Evolutionary conservation across 257 asterid species (phyloP).

Genomic region (Parsonsia alboflavescens): DNA sequence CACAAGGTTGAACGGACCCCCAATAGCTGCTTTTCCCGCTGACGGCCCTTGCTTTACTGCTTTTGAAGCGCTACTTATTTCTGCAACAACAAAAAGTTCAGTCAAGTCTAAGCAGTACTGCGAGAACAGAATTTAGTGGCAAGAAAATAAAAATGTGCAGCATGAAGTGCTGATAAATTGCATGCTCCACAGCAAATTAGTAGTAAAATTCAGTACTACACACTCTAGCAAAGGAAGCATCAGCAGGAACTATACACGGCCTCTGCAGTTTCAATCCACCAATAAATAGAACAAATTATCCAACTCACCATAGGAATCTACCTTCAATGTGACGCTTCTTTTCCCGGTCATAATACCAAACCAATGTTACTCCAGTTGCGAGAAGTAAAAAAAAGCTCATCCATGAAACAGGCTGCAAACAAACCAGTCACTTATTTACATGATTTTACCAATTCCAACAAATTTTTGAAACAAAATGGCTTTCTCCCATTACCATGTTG

Average conservation of each 20-base stretch:
- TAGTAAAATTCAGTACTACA: too few relatives aligned
- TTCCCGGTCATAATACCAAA: slow-evolving; percentile 74
- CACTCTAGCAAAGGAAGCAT: too few relatives aligned
- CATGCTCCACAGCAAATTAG: background rate
- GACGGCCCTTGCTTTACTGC: slow-evolving; percentile 74
- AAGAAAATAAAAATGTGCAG: background rate
- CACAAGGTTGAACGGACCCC: slow-evolving; percentile 85
- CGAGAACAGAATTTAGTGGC: background rate
- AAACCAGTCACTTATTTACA: background rate
- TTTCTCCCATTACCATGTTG: background rate
- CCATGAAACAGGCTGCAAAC: slow-evolving; percentile 82
- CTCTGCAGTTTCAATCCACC: background rate
- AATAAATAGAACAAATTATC: background rate
- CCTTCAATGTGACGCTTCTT: slow-evolving; percentile 83
- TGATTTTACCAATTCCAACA: background rate
- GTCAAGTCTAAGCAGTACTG: background rate
- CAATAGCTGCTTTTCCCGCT: slow-evolving; percentile 82
- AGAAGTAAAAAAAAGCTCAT: slow-evolving; percentile 71
- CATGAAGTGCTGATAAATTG: background rate
- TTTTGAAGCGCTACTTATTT: slow-evolving; percentile 51
- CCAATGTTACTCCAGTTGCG: slow-evolving; percentile 79
- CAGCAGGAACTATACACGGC: background rate
- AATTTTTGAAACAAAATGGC: background rate
- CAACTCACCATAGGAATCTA: slow-evolving; percentile 62
- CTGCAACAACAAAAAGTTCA: slow-evolving; percentile 33